A percentile compares a stretch with the other conserved stretches of the same genome.
Evolutionary conservation across 2,329 filamentous ascomycete genomes (phyloP).

Genomic region (Metarhizium humberi): DNA sequence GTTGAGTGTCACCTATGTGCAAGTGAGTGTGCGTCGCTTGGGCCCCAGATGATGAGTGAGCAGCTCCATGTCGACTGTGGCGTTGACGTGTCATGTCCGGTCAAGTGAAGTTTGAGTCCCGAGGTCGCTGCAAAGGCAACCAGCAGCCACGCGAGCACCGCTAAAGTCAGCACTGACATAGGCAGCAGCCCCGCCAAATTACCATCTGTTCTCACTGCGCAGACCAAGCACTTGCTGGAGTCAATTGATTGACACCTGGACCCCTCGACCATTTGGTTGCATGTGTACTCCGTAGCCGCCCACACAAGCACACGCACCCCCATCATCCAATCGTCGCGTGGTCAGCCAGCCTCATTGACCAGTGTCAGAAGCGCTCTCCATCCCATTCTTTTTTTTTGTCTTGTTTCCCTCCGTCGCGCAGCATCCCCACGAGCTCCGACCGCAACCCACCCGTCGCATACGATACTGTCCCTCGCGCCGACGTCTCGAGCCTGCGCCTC

Average conservation of each 20-base stretch:
- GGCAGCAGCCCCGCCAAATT: no score
- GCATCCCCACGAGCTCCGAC: conserved; percentile 1
- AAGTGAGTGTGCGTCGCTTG: no score
- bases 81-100: no score
- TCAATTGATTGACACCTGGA: no score
- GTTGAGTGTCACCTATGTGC: no score
- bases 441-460: background rate
- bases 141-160: background rate
- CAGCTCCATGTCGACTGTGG: no score
- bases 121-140: background rate
- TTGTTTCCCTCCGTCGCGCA: background rate
- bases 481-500: background rate
- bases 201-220: background rate
- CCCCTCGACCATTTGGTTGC: no score
- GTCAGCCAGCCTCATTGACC: background rate
- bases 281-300: background rate
- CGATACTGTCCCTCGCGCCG: background rate
- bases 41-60: no score
- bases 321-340: background rate
- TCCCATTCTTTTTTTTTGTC: background rate
- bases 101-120: background rate
- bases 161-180: background rate
- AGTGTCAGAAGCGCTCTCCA: background rate
- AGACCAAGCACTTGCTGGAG: background rate
- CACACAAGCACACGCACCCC: no score